Evolutionary conservation across 495 filamentous ascomycete species (phyloP).

Genomic region (Talaromyces trachyspermus): DNA sequence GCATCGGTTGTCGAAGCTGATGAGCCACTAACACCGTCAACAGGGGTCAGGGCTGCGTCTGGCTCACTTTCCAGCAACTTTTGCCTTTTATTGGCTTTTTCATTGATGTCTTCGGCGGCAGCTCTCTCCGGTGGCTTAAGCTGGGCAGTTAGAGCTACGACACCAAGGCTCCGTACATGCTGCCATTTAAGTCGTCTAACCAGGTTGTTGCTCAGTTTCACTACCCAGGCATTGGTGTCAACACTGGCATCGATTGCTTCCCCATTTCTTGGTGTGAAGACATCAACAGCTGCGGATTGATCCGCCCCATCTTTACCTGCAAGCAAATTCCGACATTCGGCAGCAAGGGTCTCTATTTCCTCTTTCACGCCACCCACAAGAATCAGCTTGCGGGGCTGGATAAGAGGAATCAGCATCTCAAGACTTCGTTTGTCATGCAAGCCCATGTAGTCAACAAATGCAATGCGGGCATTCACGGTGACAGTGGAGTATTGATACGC

Average conservation of each 20-base stretch:
- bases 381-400: slow-evolving; percentile 89
- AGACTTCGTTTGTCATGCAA: slow-evolving; percentile 88
- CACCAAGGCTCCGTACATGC: slow-evolving; percentile 77
- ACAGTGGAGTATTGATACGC: slow-evolving; percentile 52
- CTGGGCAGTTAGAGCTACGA: slow-evolving; percentile 77
- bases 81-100: slow-evolving; percentile 54
- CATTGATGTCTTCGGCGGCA: slow-evolving; percentile 26
- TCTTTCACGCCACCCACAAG: slow-evolving; percentile 70
- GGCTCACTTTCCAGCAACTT: slow-evolving; percentile 44
- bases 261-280: slow-evolving; percentile 74
- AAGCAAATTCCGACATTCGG: slow-evolving; percentile 72
- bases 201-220: slow-evolving; percentile 77
- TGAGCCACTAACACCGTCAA: slow-evolving; percentile 17
- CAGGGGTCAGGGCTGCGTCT: slow-evolving; percentile 17
- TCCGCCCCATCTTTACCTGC: slow-evolving; percentile 41
- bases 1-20: slow-evolving; percentile 22
- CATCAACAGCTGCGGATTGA: slow-evolving; percentile 31
- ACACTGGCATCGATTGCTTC: slow-evolving; percentile 78
- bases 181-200: slow-evolving; percentile 88
- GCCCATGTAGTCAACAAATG: slow-evolving; percentile 86
- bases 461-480: slow-evolving; percentile 62
- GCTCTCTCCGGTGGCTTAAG: slow-evolving; percentile 32
- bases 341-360: slow-evolving; percentile 70
- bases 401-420: slow-evolving; percentile 89
- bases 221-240: slow-evolving; percentile 94